These are phyloP conservation scores for Venturia pyrina DNA, from an alignment of 2,329 filamentous ascomycete genomes.

Conservation along the genomic window DNA sequence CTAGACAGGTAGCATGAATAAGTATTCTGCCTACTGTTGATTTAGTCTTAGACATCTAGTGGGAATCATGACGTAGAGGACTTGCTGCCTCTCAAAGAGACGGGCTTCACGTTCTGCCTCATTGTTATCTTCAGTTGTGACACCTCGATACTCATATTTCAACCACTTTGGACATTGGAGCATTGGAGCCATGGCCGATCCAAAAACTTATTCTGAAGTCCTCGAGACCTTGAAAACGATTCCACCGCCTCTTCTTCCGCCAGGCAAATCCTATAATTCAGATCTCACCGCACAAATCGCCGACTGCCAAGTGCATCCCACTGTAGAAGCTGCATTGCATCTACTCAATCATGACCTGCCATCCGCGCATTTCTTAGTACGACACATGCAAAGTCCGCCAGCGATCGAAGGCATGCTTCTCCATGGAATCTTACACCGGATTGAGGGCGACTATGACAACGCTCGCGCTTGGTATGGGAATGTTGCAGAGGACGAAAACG, in stretches of 20 bases:
- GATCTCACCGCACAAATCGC: background rate
- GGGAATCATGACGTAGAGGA: background rate
- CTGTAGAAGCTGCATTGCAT: constrained; percentile 41
- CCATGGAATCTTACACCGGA: constrained; percentile 40
- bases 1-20: too few species aligned
- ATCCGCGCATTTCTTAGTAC: constrained; percentile 41
- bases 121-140: background rate
- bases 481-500: constrained; percentile 22
- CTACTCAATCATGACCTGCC: constrained; percentile 42
- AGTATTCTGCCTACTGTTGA: too few species aligned
- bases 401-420: constrained; percentile 42
- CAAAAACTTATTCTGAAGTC: background rate
- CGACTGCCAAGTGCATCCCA: constrained; percentile 33
- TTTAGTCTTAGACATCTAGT: background rate
- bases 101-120: background rate
- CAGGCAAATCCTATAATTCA: background rate
- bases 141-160: background rate
- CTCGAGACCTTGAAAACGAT: background rate
- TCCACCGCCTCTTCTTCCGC: constrained; percentile 8
- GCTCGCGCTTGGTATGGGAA: constrained; percentile 39
- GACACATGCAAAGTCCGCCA: constrained; percentile 41
- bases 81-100: background rate
- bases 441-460: constrained; percentile 42
- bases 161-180: background rate
- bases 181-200: background rate